Evolutionary conservation across 2,329 filamentous ascomycete species (phyloP).

Genomic region (Ilyonectria robusta): DNA sequence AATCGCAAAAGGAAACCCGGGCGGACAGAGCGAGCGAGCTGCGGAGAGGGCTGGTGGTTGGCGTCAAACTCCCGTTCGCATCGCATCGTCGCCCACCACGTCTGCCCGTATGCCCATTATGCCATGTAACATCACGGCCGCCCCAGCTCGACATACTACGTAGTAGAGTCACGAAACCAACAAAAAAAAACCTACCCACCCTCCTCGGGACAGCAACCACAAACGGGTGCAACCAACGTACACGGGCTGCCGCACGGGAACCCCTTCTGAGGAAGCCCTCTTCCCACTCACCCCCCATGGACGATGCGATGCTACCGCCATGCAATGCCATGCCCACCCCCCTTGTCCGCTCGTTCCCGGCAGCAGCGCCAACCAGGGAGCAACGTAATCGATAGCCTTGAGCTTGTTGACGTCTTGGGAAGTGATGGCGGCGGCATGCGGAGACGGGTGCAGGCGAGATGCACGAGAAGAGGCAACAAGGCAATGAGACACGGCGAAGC

Average conservation of each 20-base stretch:
- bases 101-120: background rate
- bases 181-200: background rate
- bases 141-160: background rate
- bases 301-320: background rate
- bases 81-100: background rate
- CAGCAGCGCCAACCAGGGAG: background rate
- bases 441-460: slow-evolving; percentile 1
- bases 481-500: background rate
- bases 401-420: background rate
- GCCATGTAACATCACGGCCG: background rate
- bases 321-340: background rate
- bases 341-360: background rate
- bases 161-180: background rate
- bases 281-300: background rate
- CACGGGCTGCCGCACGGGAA: background rate
- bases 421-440: slow-evolving; percentile 4
- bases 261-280: background rate
- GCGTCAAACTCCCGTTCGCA: background rate
- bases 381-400: slow-evolving; percentile 4
- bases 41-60: background rate
- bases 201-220: background rate
- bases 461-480: slow-evolving; percentile 4
- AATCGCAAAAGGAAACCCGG: background rate
- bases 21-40: background rate
- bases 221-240: slow-evolving; percentile 2